Percentiles rank a stretch among this genome's conserved stretches.
These are phyloP conservation scores for Malania oleifera DNA, from an alignment of 164 flowering plant species.

Conservation along the genomic window DNA sequence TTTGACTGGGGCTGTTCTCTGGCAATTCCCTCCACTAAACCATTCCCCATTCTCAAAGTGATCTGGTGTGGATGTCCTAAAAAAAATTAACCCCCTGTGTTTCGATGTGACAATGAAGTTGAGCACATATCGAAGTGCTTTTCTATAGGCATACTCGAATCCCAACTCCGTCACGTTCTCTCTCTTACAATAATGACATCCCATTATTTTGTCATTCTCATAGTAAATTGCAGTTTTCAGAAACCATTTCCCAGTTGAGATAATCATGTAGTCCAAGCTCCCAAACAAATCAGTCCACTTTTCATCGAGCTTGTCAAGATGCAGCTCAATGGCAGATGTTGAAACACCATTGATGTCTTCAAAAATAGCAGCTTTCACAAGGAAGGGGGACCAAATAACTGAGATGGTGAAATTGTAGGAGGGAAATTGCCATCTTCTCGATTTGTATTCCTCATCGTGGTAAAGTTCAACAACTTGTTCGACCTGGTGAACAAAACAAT, in stretches of 20 bases:
- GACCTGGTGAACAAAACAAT: constrained; percentile 39
- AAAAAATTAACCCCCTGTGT: constrained; percentile 46
- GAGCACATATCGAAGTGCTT: constrained; percentile 37
- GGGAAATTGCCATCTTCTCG: constrained; percentile 70
- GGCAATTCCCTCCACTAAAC: constrained; percentile 80
- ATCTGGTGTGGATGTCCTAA: constrained; percentile 75
- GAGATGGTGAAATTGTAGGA: constrained; percentile 63
- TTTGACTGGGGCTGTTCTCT: constrained; percentile 50
- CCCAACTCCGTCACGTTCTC: constrained; percentile 66
- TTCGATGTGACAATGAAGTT: constrained; percentile 39
- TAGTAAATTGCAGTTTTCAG: constrained; percentile 76
- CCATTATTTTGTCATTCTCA: constrained; percentile 50
- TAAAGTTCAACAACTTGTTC: constrained; percentile 59
- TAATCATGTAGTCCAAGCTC: constrained; percentile 53
- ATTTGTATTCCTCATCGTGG: constrained; percentile 68
- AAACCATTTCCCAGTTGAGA: constrained; percentile 93
- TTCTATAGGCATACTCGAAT: constrained; percentile 53
- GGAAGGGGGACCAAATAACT: constrained; percentile 83
- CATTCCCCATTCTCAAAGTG: constrained; percentile 95
- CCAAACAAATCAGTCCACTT: constrained; percentile 52
- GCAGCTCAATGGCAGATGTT: constrained; percentile 57
- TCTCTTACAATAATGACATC: constrained; percentile 77
- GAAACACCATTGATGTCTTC: constrained; percentile 87
- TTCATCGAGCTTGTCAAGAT: constrained; percentile 66
- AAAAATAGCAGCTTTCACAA: constrained; percentile 57